Conservation (phyloP, 805 yeast genomes). For the Saturnispora mendoncae region DNA sequence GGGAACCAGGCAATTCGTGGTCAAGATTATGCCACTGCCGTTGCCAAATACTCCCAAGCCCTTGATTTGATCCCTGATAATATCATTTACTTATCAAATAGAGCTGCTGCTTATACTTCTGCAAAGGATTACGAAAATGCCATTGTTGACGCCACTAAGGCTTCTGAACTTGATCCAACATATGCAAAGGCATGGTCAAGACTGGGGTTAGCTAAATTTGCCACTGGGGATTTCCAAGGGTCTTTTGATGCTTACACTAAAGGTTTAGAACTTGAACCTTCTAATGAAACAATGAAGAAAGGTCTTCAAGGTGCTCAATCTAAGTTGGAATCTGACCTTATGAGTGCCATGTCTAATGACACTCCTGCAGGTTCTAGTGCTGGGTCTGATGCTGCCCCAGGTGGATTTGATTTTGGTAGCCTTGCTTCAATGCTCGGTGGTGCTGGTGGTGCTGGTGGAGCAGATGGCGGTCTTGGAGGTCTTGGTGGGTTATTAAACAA, state of each 20-base stretch:
- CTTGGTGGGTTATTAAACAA: conserved; percentile 65
- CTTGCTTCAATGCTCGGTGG: conserved; percentile 39
- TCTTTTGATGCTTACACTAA: conserved; percentile 83
- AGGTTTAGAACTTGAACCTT: conserved; percentile 81
- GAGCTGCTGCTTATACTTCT: conserved; percentile 95
- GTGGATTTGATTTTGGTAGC: conserved; percentile 64
- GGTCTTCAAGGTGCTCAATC: conserved; percentile 92
- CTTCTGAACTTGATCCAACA: conserved; percentile 66
- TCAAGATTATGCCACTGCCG: conserved; percentile 61
- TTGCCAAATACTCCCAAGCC: conserved; percentile 73
- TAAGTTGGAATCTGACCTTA: conserved; percentile 71
- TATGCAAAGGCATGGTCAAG: conserved; percentile 94
- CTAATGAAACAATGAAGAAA: conserved; percentile 82
- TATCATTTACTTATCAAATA: conserved; percentile 81
- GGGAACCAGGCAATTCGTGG: conserved; percentile 88
- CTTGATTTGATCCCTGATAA: conserved; percentile 59
- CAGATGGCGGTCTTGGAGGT: conserved; percentile 70
- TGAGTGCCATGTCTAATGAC: conserved; percentile 29
- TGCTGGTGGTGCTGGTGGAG: conserved; percentile 38
- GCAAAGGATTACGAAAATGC: conserved; percentile 67
- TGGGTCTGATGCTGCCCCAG: conserved; percentile 29
- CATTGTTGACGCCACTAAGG: conserved; percentile 71
- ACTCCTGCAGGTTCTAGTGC: conserved; percentile 21
- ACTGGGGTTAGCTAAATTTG: conserved; percentile 87
- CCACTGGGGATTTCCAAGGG: conserved; percentile 87